These are phyloP conservation scores for Chimonanthus salicifolius DNA, from an alignment of 164 flowering plant species.

Conservation along the genomic window DNA sequence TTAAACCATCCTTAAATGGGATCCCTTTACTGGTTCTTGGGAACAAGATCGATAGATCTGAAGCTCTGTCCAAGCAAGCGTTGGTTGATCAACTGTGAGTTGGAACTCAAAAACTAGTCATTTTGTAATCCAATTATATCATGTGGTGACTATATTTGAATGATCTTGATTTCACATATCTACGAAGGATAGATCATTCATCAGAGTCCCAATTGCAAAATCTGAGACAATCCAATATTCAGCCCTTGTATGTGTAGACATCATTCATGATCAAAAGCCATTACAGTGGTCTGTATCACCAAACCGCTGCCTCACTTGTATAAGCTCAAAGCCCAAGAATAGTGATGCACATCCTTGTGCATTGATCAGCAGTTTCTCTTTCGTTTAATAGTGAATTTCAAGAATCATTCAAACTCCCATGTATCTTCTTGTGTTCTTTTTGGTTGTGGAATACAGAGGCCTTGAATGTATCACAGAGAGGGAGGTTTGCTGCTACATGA, in stretches of 20 bases:
- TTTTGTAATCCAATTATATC: not conserved
- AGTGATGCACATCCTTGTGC: not conserved
- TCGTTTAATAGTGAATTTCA: not conserved
- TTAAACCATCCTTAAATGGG: constrained; percentile 62
- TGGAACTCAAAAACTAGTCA: not conserved
- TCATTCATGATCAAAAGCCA: not conserved
- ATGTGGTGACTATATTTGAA: not conserved
- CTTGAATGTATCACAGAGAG: constrained; percentile 55
- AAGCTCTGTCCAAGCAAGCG: constrained; percentile 83
- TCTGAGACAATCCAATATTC: not conserved
- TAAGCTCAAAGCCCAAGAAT: not conserved
- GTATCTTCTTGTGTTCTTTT: not conserved
- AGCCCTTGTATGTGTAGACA: not conserved
- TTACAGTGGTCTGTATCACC: not conserved
- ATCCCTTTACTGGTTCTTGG: constrained; percentile 84
- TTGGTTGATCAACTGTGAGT: constrained; percentile 89
- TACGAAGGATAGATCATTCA: not conserved
- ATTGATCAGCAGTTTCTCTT: not conserved
- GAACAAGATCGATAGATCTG: constrained; percentile 87
- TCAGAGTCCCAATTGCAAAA: too few species aligned
- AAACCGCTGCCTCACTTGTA: not conserved
- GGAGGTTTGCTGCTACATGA: constrained; percentile 90
- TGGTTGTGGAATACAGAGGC: constrained; percentile 36
- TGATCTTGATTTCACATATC: not conserved
- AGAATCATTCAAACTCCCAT: not conserved